These are phyloP conservation scores for Aspergillus fumigatus DNA, from an alignment of 2,329 filamentous ascomycete species.

Conservation along the genomic window DNA sequence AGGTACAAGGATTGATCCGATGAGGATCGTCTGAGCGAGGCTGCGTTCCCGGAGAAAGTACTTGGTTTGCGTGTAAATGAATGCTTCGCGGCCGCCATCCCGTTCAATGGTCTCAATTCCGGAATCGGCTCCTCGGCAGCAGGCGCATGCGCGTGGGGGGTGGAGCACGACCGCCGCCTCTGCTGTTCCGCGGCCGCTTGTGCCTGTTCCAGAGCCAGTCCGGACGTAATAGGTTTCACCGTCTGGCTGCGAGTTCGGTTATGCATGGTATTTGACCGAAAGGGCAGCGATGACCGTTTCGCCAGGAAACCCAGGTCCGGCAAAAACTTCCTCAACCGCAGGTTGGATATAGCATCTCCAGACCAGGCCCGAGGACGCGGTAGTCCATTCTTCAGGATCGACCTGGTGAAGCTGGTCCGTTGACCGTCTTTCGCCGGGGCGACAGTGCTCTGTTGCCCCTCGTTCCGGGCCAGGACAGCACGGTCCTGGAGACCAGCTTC, in stretches of 20 bases:
- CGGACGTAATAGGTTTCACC: conserved; percentile 13
- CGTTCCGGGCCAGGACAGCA: background rate
- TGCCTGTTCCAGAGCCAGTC: conserved; percentile 16
- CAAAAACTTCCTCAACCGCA: conserved; percentile 31
- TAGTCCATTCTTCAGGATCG: conserved; percentile 30
- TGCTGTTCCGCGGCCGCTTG: conserved; percentile 2
- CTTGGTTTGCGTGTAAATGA: conserved; percentile 30
- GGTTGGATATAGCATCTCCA: conserved; percentile 24
- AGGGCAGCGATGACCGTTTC: conserved; percentile 27
- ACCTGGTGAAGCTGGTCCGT: conserved; percentile 31
- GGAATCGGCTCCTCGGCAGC: conserved; percentile 29
- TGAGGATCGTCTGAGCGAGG: conserved; percentile 54
- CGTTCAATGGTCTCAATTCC: conserved; percentile 27
- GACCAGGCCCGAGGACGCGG: conserved; percentile 36
- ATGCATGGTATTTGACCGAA: conserved; percentile 21
- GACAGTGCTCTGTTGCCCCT: conserved; percentile 12
- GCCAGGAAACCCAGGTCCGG: conserved; percentile 30
- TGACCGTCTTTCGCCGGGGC: conserved; percentile 15
- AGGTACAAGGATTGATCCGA: conserved; percentile 75
- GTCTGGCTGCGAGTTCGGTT: conserved; percentile 28
- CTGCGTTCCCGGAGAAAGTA: conserved; percentile 20
- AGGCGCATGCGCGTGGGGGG: conserved; percentile 16
- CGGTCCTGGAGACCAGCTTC: background rate
- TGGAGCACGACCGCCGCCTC: conserved; percentile 9
- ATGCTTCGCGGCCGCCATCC: conserved; percentile 26